Percentiles rank a stretch among this genome's conserved stretches.
Evolutionary conservation across 192 early-diverging fungal species (phyloP).

Genomic region (Coemansia sp.): DNA sequence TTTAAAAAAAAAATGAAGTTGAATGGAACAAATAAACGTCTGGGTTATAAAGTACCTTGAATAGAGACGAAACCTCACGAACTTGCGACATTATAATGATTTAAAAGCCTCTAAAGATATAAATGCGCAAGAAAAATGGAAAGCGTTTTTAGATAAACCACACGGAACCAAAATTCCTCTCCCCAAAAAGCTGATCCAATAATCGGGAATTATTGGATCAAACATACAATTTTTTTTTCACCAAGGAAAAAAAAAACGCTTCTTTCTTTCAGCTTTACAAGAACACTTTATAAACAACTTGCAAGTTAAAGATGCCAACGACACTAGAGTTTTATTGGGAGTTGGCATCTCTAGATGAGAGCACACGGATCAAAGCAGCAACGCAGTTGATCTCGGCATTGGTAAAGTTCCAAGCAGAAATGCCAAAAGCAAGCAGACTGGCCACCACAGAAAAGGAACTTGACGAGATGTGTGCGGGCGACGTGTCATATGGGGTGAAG

Average conservation of each 20-base stretch:
- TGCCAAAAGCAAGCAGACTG: conserved; percentile 17
- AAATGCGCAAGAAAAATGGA: neutral
- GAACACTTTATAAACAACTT: no score
- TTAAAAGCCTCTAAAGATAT: neutral
- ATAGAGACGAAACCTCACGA: conserved; percentile 54
- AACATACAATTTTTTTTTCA: no score
- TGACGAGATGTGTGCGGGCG: conserved; percentile 66
- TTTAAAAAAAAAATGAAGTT: conserved; percentile 4
- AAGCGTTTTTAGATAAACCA: conserved; percentile 3
- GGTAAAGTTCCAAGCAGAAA: conserved; percentile 54
- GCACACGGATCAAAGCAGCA: conserved; percentile 64
- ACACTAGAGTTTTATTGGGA: conserved; percentile 74
- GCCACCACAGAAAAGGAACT: conserved; percentile 62
- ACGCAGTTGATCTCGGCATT: conserved; percentile 60
- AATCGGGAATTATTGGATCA: no score
- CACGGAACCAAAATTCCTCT: neutral
- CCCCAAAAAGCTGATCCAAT: no score
- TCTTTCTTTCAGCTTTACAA: no score
- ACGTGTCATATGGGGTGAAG: conserved; percentile 82
- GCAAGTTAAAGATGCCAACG: conserved; percentile 34
- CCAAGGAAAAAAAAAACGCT: no score
- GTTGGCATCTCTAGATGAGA: conserved; percentile 73
- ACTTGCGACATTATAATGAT: conserved; percentile 14
- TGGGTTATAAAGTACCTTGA: conserved; percentile 53
- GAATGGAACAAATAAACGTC: no score